A percentile compares a stretch with the other conserved stretches of the same genome.
Conservation (phyloP, 768 basidiomycete genomes). For the Pleurotus platypus region DNA sequence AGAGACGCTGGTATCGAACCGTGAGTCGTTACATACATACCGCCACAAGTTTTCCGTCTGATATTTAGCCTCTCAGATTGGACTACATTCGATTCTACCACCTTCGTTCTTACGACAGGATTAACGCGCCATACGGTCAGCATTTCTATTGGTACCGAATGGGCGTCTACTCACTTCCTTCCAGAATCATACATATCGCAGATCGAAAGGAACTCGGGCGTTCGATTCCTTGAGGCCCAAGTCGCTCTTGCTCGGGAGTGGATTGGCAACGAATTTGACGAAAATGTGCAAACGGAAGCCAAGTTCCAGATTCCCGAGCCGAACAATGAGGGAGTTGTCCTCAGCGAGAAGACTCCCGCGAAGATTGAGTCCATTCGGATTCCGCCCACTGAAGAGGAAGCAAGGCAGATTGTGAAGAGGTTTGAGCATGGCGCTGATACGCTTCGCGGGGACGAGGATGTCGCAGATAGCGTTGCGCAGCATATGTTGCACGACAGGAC, state of each 20-base stretch:
- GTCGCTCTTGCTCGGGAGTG: slow-evolving; percentile 79
- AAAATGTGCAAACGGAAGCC: slow-evolving; percentile 45
- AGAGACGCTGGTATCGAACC: slow-evolving; percentile 76
- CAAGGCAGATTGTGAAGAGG: slow-evolving; percentile 56
- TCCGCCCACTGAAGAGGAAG: slow-evolving; percentile 65
- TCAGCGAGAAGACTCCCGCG: slow-evolving; percentile 40
- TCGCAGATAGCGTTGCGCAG: slow-evolving; percentile 77
- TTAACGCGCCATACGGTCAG: slow-evolving; percentile 71
- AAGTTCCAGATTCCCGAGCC: slow-evolving; percentile 55
- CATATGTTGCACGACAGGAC: slow-evolving; percentile 69
- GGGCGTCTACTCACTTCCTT: not conserved
- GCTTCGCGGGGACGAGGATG: slow-evolving; percentile 55
- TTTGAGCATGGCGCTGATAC: slow-evolving; percentile 68
- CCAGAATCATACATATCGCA: slow-evolving; percentile 47
- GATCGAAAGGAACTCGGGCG: slow-evolving; percentile 72
- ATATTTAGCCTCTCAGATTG: slow-evolving; percentile 34
- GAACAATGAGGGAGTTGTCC: slow-evolving; percentile 42
- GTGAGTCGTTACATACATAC: slow-evolving; percentile 36
- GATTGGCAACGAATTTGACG: slow-evolving; percentile 42
- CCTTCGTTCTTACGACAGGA: slow-evolving; percentile 85
- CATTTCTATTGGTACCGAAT: not conserved
- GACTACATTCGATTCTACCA: slow-evolving; percentile 93
- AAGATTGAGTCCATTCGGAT: slow-evolving; percentile 64
- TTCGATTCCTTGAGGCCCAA: slow-evolving; percentile 83
- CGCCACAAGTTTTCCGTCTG: not conserved